Percentiles rank a stretch among this genome's conserved stretches.
phyloP scores from a whole-genome alignment of 225 moss, liverwort and hornwort genomes.

The Straminergon stramineum region DNA sequence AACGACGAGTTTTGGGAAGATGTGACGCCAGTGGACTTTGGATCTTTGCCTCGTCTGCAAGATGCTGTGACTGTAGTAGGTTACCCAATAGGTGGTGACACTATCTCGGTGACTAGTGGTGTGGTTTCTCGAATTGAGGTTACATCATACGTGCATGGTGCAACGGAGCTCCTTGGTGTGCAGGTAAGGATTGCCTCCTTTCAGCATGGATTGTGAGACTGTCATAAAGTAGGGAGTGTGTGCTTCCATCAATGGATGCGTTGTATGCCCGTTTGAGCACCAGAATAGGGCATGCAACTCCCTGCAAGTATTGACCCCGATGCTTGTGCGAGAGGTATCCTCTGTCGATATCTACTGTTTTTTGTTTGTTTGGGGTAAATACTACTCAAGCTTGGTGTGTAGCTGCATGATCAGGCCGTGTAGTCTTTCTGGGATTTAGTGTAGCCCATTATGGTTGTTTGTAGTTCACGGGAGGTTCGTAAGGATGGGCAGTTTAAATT shows the following conservation, averaged over 20 bases:
- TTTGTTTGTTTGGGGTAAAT: neutral
- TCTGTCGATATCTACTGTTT: neutral
- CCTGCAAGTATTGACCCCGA: neutral
- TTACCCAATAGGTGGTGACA: slow-evolving; percentile 97
- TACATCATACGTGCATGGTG: slow-evolving; percentile 97
- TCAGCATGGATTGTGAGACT: neutral
- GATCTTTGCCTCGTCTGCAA: slow-evolving; percentile 90
- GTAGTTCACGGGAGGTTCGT: neutral
- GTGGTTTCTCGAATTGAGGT: slow-evolving; percentile 99
- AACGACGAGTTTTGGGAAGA: slow-evolving; percentile 96
- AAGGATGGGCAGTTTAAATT: neutral
- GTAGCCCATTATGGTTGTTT: neutral
- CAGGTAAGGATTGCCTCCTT: slow-evolving; percentile 50
- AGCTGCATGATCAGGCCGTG: neutral
- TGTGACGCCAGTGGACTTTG: slow-evolving; percentile 86
- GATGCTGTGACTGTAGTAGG: slow-evolving; percentile 99
- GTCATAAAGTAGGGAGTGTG: neutral
- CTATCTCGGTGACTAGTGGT: slow-evolving; percentile 98
- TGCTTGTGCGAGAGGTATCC: neutral
- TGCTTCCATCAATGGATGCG: neutral
- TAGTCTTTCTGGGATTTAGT: neutral
- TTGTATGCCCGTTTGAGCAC: neutral
- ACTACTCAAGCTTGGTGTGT: neutral
- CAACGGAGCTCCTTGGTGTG: slow-evolving; percentile 93
- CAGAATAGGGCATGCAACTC: neutral